These are phyloP conservation scores for Dendrostoma leiphaemia DNA, from an alignment of 2,329 filamentous ascomycete genomes.

Conservation along the genomic window DNA sequence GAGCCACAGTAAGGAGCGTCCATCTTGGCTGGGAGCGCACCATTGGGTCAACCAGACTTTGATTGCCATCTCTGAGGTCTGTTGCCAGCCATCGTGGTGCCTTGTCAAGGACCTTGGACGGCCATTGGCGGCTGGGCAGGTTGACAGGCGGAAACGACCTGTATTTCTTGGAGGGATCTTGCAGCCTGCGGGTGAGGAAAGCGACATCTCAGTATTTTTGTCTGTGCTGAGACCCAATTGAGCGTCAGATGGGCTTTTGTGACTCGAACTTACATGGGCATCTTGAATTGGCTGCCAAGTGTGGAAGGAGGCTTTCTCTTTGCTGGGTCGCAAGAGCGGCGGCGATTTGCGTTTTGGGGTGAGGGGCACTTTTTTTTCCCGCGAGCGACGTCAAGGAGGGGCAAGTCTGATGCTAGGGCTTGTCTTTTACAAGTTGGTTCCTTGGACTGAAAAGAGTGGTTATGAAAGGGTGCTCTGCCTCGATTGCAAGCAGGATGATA, in stretches of 20 bases:
- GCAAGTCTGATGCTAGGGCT: too few relatives aligned
- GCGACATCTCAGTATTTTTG: slow-evolving; percentile 6
- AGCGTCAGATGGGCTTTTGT: background rate
- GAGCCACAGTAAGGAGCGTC: background rate
- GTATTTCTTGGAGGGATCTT: slow-evolving; percentile 77
- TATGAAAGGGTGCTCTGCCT: too few relatives aligned
- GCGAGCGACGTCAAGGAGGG: background rate
- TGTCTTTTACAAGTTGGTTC: too few relatives aligned
- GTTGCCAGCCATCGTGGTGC: slow-evolving; percentile 89
- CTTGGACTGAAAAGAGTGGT: too few relatives aligned
- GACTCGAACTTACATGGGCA: slow-evolving; percentile 30
- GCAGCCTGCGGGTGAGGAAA: slow-evolving; percentile 51
- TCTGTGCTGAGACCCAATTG: background rate
- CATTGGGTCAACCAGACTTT: slow-evolving; percentile 92
- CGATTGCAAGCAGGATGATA: too few relatives aligned
- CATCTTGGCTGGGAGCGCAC: slow-evolving; percentile 43
- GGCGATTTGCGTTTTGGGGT: background rate
- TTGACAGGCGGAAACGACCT: slow-evolving; percentile 65
- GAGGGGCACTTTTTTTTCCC: slow-evolving; percentile 2
- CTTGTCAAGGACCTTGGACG: slow-evolving; percentile 76
- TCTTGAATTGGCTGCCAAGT: slow-evolving; percentile 20
- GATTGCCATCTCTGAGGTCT: slow-evolving; percentile 88
- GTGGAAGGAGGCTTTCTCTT: slow-evolving; percentile 1
- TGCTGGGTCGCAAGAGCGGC: background rate
- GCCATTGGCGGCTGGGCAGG: slow-evolving; percentile 77